A percentile compares a stretch with the other conserved stretches of the same genome.
These are phyloP conservation scores for Microsporum canis DNA, from an alignment of 2,329 filamentous ascomycete genomes.

Conservation along the genomic window DNA sequence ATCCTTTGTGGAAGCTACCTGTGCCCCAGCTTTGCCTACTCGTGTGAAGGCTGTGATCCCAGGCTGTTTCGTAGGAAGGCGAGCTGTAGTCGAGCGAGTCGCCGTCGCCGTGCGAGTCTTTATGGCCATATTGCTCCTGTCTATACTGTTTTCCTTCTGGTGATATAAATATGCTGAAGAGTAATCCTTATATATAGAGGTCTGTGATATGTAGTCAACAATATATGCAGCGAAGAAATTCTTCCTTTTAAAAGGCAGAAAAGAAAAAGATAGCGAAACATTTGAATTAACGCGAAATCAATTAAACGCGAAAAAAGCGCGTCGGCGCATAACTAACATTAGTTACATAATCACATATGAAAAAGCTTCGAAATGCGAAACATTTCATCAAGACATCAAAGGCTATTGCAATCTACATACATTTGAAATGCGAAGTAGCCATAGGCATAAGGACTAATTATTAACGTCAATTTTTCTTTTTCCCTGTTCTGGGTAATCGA, in stretches of 20 bases:
- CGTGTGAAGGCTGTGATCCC: slow-evolving; percentile 37
- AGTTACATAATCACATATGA: not conserved
- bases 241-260: not conserved
- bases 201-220: not conserved
- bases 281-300: not conserved
- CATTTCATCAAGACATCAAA: not conserved
- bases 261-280: not conserved
- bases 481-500: not conserved
- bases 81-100: slow-evolving; percentile 13
- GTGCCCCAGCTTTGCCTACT: slow-evolving; percentile 32
- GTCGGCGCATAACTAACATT: not conserved
- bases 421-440: not conserved
- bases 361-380: no score
- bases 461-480: not conserved
- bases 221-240: not conserved
- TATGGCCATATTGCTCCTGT: slow-evolving; percentile 5
- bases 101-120: slow-evolving; percentile 1
- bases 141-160: not conserved
- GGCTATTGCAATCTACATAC: not conserved
- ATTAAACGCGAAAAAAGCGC: not conserved
- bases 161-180: not conserved
- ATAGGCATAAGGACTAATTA: not conserved
- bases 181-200: not conserved
- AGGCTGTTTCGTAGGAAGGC: slow-evolving; percentile 26
- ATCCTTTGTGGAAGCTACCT: slow-evolving; percentile 17